These are phyloP conservation scores for Sorghum bicolor DNA, from an alignment of 176 grass and related monocot species.

Conservation along the genomic window DNA sequence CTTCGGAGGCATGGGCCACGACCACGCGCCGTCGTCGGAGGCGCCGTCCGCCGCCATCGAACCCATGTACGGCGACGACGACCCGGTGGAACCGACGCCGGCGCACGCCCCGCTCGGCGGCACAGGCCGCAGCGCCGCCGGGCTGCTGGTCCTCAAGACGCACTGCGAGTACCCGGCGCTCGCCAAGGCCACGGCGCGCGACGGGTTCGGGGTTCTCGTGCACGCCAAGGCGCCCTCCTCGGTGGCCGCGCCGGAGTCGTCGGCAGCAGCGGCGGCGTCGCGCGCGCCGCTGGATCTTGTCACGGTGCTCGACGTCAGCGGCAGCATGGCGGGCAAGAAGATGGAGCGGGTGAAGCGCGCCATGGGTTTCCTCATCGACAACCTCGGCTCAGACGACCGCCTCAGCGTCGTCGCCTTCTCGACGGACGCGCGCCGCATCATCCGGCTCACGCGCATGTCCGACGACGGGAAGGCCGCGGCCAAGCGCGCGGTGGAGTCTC, in stretches of 20 bases:
- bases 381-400: background rate
- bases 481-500: background rate
- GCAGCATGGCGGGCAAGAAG: background rate
- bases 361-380: background rate
- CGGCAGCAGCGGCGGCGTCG: too few relatives aligned
- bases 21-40: background rate
- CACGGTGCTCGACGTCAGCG: background rate
- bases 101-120: background rate
- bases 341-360: background rate
- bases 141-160: slow-evolving; percentile 34
- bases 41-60: background rate
- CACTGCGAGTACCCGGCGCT: slow-evolving; percentile 34
- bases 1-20: slow-evolving; percentile 16
- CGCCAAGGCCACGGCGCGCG: slow-evolving; percentile 8
- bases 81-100: background rate
- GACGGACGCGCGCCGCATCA: background rate
- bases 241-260: background rate
- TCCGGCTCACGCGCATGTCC: background rate
- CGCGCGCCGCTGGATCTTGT: background rate
- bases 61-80: slow-evolving; percentile 1
- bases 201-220: slow-evolving; percentile 39
- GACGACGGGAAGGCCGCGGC: background rate
- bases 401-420: background rate
- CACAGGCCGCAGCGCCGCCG: background rate
- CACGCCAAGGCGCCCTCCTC: slow-evolving; percentile 43